Percentiles rank a stretch among this genome's conserved stretches.
phyloP scores from a whole-genome alignment of 129 eudicot genomes.

The Tagetes erecta region DNA sequence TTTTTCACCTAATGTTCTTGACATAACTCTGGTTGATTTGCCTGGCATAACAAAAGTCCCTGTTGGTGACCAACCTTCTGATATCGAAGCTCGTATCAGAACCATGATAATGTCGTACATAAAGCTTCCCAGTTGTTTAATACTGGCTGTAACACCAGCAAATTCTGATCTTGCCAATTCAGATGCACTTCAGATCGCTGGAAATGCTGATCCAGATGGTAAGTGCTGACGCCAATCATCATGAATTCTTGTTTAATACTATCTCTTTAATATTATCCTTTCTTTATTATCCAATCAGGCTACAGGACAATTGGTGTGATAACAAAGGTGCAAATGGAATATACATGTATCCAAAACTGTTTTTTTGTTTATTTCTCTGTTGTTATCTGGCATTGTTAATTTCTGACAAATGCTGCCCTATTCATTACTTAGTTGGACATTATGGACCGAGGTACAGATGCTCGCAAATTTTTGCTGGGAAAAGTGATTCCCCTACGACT shows the following conservation, averaged over 20 bases:
- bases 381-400: too few species aligned
- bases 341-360: background rate
- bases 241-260: background rate
- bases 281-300: background rate
- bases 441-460: constrained; percentile 25
- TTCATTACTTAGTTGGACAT: background rate
- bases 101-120: constrained; percentile 92
- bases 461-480: constrained; percentile 31
- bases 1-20: constrained; percentile 95
- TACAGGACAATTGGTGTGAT: background rate
- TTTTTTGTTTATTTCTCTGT: too few species aligned
- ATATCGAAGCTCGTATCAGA: constrained; percentile 92
- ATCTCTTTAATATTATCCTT: background rate
- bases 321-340: background rate
- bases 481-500: constrained; percentile 58
- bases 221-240: constrained; percentile 13
- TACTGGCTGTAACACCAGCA: constrained; percentile 96
- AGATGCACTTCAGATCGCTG: constrained; percentile 88
- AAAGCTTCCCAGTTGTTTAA: constrained; percentile 76
- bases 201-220: background rate
- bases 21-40: constrained; percentile 91
- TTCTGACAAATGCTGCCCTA: background rate
- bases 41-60: constrained; percentile 97
- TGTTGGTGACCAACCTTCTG: constrained; percentile 97
- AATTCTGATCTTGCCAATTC: constrained; percentile 94